Evolutionary conservation across 345 rosid genomes (phyloP).

Genomic region (Pugionium dolabratum): DNA sequence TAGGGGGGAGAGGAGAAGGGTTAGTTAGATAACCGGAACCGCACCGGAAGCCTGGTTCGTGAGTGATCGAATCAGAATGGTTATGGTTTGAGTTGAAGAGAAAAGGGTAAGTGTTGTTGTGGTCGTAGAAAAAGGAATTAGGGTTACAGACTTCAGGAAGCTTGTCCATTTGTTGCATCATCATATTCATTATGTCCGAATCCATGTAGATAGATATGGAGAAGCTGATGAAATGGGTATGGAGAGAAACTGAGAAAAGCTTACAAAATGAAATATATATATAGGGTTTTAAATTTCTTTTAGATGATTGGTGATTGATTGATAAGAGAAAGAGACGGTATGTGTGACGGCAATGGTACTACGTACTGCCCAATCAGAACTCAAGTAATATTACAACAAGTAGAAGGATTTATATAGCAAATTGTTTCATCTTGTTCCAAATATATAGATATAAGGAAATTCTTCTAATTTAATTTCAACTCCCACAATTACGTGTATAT

Average conservation of each 20-base stretch:
- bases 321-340: conserved; percentile 36
- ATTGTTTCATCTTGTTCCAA: conserved; percentile 22
- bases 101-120: conserved; percentile 33
- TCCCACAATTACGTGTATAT: conserved; percentile 10
- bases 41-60: conserved; percentile 38
- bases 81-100: conserved; percentile 37
- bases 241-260: conserved; percentile 31
- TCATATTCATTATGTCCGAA: conserved; percentile 53
- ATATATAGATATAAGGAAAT: conserved; percentile 5
- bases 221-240: conserved; percentile 36
- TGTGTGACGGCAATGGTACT: conserved; percentile 32
- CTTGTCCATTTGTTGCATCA: conserved; percentile 71
- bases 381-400: conserved; percentile 39
- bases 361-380: conserved; percentile 39
- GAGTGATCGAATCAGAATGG: conserved; percentile 27
- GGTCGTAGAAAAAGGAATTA: conserved; percentile 29
- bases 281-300: conserved; percentile 22
- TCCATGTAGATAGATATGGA: conserved; percentile 37
- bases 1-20: conserved; percentile 33
- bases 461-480: conserved; percentile 28
- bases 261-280: conserved; percentile 9
- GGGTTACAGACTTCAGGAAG: conserved; percentile 55
- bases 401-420: conserved; percentile 50
- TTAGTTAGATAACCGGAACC: conserved; percentile 28
- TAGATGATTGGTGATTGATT: conserved; percentile 29